Base-by-base conservation (phyloP, 1,284 basidiomycete species). In the Salmacisia buchloeana region DNA sequence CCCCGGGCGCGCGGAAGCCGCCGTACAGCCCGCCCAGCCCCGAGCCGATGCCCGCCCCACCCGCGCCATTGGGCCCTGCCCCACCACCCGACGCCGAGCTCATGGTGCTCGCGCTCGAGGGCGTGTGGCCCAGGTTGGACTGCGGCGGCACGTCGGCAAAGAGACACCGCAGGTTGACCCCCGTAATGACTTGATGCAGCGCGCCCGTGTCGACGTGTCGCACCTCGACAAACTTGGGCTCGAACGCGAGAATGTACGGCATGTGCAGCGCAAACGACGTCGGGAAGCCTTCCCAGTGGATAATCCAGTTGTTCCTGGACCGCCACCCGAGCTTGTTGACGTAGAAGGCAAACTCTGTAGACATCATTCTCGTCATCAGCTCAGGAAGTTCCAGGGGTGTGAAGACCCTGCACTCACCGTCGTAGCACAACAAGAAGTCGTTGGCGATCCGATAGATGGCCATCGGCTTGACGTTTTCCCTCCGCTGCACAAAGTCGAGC, bases 381-480 rank as follows among this genome's bases (percentile, higher is more conserved):
- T 18, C 6, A 27, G 6, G n/a, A 15, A 27, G 6, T 13, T 27
- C 18, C 29, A 33, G 54, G 5, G 63, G 38, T 64, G 36, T 67
- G 36, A 5, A 58, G n/a, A 33, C 63, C 9, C 60, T 12, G 10
- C 38, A 82, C 86, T 76, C 69, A 93, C 92, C 92, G 81, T 97
- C 94, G 82, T 98, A 99, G 81, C 96, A 99, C 46, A 99, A 82
- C 65, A 99, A 82, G 81, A 99, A 98, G 78, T 97, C 94, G 75
- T 93, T 92, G 71, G 94, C 92, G 69, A 98, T 91, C 59, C 94
- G 86, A 81, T 94, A 99, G 68, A 99, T 97, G 6, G 94, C 92
- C 84, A 98, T 90, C 7, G 96, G 96, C 64, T 90, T 86, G 58
- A 96, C 85, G 75, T 88, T 90, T 78, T 96, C 93, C 63, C 88